These are phyloP conservation scores for Quercus wislizeni DNA, from an alignment of 306 rosid genomes.

Conservation along the genomic window DNA sequence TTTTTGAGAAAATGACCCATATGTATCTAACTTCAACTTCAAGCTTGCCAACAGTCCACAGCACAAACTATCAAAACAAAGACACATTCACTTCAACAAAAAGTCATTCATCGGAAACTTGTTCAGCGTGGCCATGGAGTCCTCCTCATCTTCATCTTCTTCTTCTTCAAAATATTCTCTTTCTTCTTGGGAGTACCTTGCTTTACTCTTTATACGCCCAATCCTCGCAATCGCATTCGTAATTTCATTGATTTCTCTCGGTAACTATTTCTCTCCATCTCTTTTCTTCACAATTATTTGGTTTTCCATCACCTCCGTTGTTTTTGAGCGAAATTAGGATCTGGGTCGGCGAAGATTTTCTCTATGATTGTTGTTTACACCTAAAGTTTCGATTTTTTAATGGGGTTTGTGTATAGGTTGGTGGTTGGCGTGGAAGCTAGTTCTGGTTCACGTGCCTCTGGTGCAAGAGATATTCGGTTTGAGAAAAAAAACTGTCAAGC, in stretches of 20 bases:
- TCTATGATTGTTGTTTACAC: neutral
- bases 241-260: constrained; percentile 49
- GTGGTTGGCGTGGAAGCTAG: constrained; percentile 89
- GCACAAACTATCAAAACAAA: neutral
- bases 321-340: neutral
- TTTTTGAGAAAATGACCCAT: no score
- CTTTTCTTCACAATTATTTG: neutral
- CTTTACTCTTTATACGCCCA: constrained; percentile 55
- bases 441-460: constrained; percentile 80
- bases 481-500: constrained; percentile 49
- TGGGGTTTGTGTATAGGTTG: constrained; percentile 50
- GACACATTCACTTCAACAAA: no score
- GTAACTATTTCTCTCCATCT: constrained; percentile 25
- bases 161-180: constrained; percentile 14
- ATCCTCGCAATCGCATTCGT: constrained; percentile 53
- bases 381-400: neutral
- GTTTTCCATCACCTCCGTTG: neutral
- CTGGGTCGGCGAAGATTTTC: constrained; percentile 6
- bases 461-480: constrained; percentile 85
- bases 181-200: constrained; percentile 45
- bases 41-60: neutral
- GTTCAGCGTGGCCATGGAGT: constrained; percentile 28
- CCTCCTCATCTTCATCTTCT: constrained; percentile 18
- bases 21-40: neutral
- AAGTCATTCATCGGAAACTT: neutral